These are phyloP conservation scores for Rhizopus delemar DNA, from an alignment of 371 early-diverging fungal genomes.

Conservation along the genomic window DNA sequence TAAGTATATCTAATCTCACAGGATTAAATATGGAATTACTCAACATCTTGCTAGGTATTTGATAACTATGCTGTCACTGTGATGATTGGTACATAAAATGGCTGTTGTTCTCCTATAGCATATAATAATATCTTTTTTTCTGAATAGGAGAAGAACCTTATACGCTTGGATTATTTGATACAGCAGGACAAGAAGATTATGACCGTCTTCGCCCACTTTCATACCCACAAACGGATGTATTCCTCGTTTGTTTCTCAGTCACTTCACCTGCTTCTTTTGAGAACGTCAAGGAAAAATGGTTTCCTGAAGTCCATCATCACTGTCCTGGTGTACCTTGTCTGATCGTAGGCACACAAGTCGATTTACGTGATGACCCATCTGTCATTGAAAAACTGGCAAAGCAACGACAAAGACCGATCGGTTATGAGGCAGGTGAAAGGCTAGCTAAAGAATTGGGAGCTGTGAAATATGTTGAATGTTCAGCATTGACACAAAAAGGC, in stretches of 20 bases:
- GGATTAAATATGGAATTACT: background rate
- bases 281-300: constrained; percentile 90
- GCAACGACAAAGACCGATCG: constrained; percentile 85
- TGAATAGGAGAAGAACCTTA: constrained; percentile 74
- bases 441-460: constrained; percentile 89
- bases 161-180: constrained; percentile 94
- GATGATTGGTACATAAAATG: constrained; percentile 78
- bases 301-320: constrained; percentile 93
- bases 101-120: background rate
- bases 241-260: constrained; percentile 96
- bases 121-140: background rate
- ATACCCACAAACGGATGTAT: constrained; percentile 92
- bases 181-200: constrained; percentile 97
- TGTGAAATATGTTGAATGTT: constrained; percentile 97
- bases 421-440: constrained; percentile 79
- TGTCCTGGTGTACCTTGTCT: constrained; percentile 97
- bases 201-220: constrained; percentile 96
- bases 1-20: constrained; percentile 40
- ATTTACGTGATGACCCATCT: constrained; percentile 88
- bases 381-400: constrained; percentile 80
- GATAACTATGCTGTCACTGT: constrained; percentile 99
- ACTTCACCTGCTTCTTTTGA: constrained; percentile 92
- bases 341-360: constrained; percentile 96
- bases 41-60: constrained; percentile 70
- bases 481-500: constrained; percentile 93